phyloP scores from a whole-genome alignment of 176 grass and related monocot species.

The Triticum aestivum region DNA sequence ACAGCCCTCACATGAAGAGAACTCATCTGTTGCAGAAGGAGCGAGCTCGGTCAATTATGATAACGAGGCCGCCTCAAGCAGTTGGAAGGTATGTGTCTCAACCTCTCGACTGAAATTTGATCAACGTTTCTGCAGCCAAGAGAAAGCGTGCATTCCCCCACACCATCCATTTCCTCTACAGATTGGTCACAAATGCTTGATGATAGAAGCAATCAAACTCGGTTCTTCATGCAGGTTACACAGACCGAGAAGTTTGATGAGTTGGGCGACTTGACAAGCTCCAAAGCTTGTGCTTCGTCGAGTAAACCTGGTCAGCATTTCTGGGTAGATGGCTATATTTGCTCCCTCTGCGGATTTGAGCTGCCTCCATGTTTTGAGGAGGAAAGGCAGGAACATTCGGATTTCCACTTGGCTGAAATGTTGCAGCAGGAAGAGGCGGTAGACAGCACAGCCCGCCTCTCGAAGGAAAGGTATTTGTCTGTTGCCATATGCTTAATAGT shows the following conservation, averaged over 20 bases:
- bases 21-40: conserved; percentile 40
- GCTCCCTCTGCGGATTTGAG: conserved; percentile 79
- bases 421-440: conserved; percentile 69
- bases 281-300: conserved; percentile 17
- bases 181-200: not conserved
- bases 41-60: conserved; percentile 9
- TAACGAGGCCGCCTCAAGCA: conserved; percentile 1
- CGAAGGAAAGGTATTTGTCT: conserved; percentile 46
- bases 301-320: conserved; percentile 32
- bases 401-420: conserved; percentile 76
- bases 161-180: not conserved
- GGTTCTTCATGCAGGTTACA: conserved; percentile 28
- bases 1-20: conserved; percentile 11
- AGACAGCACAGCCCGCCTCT: not conserved
- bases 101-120: not conserved
- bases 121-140: not conserved
- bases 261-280: not conserved
- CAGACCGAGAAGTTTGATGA: conserved; percentile 5
- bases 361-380: conserved; percentile 69
- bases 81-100: conserved; percentile 20
- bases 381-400: conserved; percentile 86
- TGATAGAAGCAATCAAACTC: no score
- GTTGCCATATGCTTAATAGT: not conserved
- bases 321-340: conserved; percentile 82
- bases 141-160: not conserved